A percentile compares a stretch with the other conserved stretches of the same genome.
Evolutionary conservation across 2,329 filamentous ascomycete species (phyloP).

Genomic region (Fusarium kyushuense): DNA sequence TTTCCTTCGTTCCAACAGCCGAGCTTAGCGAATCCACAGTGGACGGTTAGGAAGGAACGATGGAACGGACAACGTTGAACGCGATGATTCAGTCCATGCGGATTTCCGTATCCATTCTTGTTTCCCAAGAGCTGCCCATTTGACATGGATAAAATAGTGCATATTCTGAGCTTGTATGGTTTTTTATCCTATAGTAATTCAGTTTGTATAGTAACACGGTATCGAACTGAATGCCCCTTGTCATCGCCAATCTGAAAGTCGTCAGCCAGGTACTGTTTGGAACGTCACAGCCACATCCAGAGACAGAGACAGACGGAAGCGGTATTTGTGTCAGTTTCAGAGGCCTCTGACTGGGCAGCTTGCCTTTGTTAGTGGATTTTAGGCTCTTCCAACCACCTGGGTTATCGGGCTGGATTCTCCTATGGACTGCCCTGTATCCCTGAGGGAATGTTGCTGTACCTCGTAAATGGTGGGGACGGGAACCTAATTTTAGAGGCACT

Average conservation of each 20-base stretch:
- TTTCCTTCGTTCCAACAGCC: conserved; percentile 23
- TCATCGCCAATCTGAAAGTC: conserved; percentile 38
- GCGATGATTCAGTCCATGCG: background rate
- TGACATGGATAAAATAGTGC: background rate
- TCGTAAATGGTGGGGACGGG: conserved; percentile 32
- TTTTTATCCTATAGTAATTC: background rate
- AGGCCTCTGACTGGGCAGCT: conserved; percentile 38
- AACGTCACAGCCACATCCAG: conserved; percentile 29
- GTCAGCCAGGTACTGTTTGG: conserved; percentile 2
- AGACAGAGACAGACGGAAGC: conserved; percentile 16
- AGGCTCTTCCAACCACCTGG: conserved; percentile 20
- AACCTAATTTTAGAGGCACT: conserved; percentile 39
- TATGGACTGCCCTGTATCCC: conserved; percentile 24
- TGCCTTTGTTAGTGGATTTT: conserved; percentile 22
- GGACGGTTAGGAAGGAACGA: conserved; percentile 21
- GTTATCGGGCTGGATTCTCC: background rate
- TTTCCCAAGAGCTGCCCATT: background rate
- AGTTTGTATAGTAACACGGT: too few species aligned
- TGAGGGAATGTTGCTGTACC: conserved; percentile 22
- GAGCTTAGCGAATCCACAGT: conserved; percentile 28
- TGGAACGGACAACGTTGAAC: conserved; percentile 23
- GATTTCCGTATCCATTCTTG: background rate
- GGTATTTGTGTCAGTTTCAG: conserved; percentile 34
- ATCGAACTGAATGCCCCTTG: conserved; percentile 7
- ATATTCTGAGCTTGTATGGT: background rate